Evolutionary conservation across 371 early-diverging fungal species (phyloP).

Genomic region (Mortierella sp.): DNA sequence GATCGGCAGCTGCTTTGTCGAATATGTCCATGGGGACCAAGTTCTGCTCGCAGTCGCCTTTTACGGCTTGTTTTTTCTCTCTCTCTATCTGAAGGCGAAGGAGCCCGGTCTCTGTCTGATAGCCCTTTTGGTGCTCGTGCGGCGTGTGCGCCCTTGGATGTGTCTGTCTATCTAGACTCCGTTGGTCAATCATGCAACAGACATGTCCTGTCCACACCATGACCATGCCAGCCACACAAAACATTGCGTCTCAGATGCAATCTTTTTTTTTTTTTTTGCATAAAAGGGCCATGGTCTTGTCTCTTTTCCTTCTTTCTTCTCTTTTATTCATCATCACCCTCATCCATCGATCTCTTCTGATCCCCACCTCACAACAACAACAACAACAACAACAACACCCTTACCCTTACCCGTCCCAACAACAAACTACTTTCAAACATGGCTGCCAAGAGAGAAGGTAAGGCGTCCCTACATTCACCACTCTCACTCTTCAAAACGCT

Average conservation of each 20-base stretch:
- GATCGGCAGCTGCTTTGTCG: background rate
- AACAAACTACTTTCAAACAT: conserved; percentile 4
- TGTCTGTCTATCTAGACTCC: background rate
- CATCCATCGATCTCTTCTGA: background rate
- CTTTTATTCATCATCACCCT: background rate
- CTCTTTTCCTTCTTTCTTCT: background rate
- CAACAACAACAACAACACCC: background rate
- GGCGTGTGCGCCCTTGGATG: background rate
- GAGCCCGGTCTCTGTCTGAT: background rate
- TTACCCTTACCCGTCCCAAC: background rate
- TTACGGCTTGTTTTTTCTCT: background rate
- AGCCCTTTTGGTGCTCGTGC: background rate
- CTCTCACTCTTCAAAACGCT: background rate
- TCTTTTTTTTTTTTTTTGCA: background rate
- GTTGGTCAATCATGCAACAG: background rate
- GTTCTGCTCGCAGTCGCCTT: background rate
- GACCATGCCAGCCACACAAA: background rate
- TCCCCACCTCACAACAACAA: background rate
- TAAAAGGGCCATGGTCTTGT: background rate
- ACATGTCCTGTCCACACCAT: background rate
- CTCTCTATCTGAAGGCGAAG: background rate
- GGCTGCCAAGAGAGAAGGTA: conserved; percentile 11
- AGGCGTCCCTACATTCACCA: background rate
- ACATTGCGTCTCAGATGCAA: background rate
- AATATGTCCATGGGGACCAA: conserved; percentile 1